phyloP scores from a whole-genome alignment of 1,284 basidiomycete genomes.

The Wolfiporia cocos region DNA sequence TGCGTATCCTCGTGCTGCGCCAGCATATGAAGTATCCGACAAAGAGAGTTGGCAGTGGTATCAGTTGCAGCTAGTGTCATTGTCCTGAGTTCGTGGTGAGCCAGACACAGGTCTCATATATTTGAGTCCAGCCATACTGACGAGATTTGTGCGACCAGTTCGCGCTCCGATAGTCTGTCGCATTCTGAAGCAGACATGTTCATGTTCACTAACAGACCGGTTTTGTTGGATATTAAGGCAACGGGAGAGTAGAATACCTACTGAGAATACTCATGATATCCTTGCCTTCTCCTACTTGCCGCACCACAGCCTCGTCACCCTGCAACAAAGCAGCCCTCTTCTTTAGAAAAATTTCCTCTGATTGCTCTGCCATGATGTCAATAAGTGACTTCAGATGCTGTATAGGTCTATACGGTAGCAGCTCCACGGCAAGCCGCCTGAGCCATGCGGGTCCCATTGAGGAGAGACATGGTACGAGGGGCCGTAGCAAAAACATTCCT shows the following conservation, averaged over 20 bases:
- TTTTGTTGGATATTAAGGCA: no score
- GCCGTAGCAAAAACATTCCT: slow-evolving; percentile 3
- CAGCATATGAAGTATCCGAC: slow-evolving; percentile 4
- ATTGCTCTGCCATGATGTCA: slow-evolving; percentile 11
- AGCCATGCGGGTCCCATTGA: slow-evolving; percentile 30
- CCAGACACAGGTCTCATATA: neutral
- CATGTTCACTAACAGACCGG: slow-evolving; percentile 11
- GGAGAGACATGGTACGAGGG: slow-evolving; percentile 24
- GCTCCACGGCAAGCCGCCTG: slow-evolving; percentile 28
- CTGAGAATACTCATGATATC: slow-evolving; percentile 21
- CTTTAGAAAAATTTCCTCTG: slow-evolving; percentile 11
- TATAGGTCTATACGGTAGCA: slow-evolving; percentile 28
- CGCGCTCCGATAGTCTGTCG: slow-evolving; percentile 12
- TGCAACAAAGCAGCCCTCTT: slow-evolving; percentile 14
- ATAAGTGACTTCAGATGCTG: slow-evolving; percentile 23
- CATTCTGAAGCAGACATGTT: slow-evolving; percentile 11
- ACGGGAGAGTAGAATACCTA: no score
- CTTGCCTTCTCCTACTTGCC: slow-evolving; percentile 15
- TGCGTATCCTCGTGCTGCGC: slow-evolving; percentile 7
- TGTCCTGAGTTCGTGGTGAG: slow-evolving; percentile 1
- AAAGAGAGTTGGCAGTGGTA: slow-evolving; percentile 6
- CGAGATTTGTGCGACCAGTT: slow-evolving; percentile 16
- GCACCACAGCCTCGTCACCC: slow-evolving; percentile 12
- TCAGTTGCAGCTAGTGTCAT: slow-evolving; percentile 11
- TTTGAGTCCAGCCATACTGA: no score